Percentiles rank a stretch among this genome's conserved stretches.
phyloP scores from a whole-genome alignment of 805 yeast species.

The Candida ficus region DNA sequence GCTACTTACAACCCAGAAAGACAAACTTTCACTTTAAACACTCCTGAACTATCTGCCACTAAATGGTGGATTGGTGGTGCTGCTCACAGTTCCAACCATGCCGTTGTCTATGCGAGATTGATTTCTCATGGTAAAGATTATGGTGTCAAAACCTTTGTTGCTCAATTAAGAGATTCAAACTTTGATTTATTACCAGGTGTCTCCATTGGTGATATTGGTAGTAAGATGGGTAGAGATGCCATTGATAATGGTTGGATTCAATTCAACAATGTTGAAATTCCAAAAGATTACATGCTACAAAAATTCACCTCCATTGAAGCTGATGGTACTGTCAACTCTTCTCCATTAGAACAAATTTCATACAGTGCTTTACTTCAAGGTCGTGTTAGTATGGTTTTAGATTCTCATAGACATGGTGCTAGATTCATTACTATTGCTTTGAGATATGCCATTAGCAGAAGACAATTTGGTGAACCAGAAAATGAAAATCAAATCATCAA shows the following conservation, averaged over 20 bases:
- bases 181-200: constrained; percentile 78
- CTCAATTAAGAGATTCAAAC: constrained; percentile 74
- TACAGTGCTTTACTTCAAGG: constrained; percentile 87
- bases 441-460: constrained; percentile 57
- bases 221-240: constrained; percentile 94
- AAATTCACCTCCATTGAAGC: constrained; percentile 68
- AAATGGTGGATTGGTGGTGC: constrained; percentile 99
- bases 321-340: constrained; percentile 62
- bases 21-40: constrained; percentile 70
- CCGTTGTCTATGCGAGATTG: constrained; percentile 79
- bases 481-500: constrained; percentile 73
- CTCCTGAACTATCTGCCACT: constrained; percentile 89
- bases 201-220: constrained; percentile 86
- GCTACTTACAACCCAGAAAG: constrained; percentile 66
- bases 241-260: constrained; percentile 98
- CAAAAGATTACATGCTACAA: constrained; percentile 76
- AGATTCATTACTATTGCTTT: constrained; percentile 79
- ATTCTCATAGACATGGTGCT: constrained; percentile 76
- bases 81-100: constrained; percentile 88
- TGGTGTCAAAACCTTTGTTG: constrained; percentile 90
- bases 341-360: constrained; percentile 84
- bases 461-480: constrained; percentile 58
- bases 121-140: constrained; percentile 79
- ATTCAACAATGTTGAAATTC: constrained; percentile 77
- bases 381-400: constrained; percentile 84